These are phyloP conservation scores for Wickerhamomyces strasburgensis DNA, from an alignment of 805 yeast species.

Conservation along the genomic window DNA sequence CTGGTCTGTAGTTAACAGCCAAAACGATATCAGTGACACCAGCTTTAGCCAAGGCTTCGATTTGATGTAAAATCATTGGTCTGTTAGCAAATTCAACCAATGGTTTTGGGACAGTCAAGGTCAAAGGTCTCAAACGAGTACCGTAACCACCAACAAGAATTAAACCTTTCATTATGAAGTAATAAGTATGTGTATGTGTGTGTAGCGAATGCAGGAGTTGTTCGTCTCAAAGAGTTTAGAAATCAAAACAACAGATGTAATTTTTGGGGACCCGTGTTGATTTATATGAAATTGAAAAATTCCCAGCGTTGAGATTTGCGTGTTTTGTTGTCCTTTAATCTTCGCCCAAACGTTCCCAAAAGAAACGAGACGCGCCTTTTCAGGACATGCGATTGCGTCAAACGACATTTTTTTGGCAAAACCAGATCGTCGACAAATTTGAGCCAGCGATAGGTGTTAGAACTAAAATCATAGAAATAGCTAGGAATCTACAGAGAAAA, in stretches of 20 bases:
- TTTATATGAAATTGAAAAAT: not conserved
- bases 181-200: slow-evolving; percentile 4
- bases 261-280: not conserved
- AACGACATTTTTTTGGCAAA: no score
- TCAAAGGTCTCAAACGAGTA: slow-evolving; percentile 98
- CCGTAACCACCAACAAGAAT: slow-evolving; percentile 99
- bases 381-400: no score
- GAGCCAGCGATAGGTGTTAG: no score
- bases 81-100: slow-evolving; percentile 97
- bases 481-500: no score
- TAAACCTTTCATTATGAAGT: slow-evolving; percentile 82
- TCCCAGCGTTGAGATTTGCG: not conserved
- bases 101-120: slow-evolving; percentile 93
- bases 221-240: slow-evolving; percentile 2
- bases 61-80: slow-evolving; percentile 98
- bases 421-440: no score
- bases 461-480: no score
- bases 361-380: no score
- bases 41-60: slow-evolving; percentile 95
- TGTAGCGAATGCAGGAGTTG: not conserved
- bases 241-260: not conserved
- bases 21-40: slow-evolving; percentile 98
- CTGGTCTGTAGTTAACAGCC: slow-evolving; percentile 99
- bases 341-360: no score
- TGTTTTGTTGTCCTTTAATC: no score